Evolutionary conservation across 1,284 basidiomycete genomes (phyloP).

Genomic region (Leccinum huronense): DNA sequence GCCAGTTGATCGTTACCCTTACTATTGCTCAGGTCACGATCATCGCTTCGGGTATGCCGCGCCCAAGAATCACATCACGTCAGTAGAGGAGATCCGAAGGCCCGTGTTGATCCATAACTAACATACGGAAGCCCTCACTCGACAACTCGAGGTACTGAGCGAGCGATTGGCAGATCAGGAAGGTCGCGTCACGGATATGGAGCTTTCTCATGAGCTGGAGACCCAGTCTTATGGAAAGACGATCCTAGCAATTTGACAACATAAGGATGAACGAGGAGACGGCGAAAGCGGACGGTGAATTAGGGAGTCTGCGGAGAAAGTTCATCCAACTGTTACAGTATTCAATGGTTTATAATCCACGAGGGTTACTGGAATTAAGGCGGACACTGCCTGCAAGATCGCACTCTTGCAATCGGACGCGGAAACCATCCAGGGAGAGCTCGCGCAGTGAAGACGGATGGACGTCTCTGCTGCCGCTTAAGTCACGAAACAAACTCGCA

Average conservation of each 20-base stretch:
- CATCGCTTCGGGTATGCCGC: conserved; percentile 19
- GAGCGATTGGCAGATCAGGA: conserved; percentile 16
- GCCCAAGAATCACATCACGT: conserved; percentile 20
- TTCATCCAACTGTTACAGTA: conserved; percentile 9
- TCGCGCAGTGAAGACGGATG: conserved; percentile 12
- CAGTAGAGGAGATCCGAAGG: conserved; percentile 14
- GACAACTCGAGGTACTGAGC: conserved; percentile 11
- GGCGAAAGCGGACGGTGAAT: conserved; percentile 6
- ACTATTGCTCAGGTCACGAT: conserved; percentile 5
- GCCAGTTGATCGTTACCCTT: conserved; percentile 12
- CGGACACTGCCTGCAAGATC: conserved; percentile 23
- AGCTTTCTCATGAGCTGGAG: conserved; percentile 11
- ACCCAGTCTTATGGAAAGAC: conserved; percentile 10
- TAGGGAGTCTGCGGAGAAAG: conserved; percentile 8
- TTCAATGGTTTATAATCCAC: conserved; percentile 17
- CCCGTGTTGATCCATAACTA: background rate
- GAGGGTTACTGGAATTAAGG: conserved; percentile 21
- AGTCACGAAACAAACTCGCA: conserved; percentile 7
- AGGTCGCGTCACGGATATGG: conserved; percentile 16
- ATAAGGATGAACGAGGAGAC: conserved; percentile 3
- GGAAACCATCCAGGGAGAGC: conserved; percentile 12
- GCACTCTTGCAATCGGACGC: conserved; percentile 19
- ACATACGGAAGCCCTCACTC: conserved; percentile 11
- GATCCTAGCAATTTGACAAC: conserved; percentile 7
- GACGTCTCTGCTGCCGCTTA: conserved; percentile 2